Percentiles rank a stretch among this genome's conserved stretches.
Conservation (phyloP, 345 rosid genomes). For the Lumnitzera racemosa region DNA sequence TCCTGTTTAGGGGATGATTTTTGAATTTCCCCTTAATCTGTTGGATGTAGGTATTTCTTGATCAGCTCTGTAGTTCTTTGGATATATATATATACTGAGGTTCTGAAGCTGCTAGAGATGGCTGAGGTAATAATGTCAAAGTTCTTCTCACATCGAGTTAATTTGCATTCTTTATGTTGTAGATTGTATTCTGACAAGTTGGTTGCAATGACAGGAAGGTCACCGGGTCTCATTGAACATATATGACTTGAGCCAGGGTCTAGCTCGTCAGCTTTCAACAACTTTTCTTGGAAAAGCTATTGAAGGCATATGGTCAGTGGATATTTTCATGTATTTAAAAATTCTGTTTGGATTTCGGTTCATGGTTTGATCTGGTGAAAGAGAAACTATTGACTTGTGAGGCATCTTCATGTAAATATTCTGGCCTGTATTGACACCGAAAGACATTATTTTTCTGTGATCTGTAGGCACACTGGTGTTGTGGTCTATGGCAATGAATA, state of each 20-base stretch:
- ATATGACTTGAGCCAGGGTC: slow-evolving; percentile 89
- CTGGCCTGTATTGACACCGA: background rate
- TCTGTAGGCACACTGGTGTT: slow-evolving; percentile 83
- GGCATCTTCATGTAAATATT: background rate
- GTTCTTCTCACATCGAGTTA: background rate
- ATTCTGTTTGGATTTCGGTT: background rate
- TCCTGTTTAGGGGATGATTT: no score
- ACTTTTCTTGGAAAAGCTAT: slow-evolving; percentile 73
- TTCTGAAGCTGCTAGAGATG: slow-evolving; percentile 23
- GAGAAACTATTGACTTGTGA: background rate
- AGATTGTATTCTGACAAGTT: background rate
- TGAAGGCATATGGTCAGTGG: slow-evolving; percentile 86
- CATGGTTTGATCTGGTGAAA: background rate
- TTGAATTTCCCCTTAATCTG: no score
- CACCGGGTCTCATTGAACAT: slow-evolving; percentile 64
- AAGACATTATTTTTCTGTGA: background rate
- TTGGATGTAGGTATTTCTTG: no score
- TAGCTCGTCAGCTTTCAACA: slow-evolving; percentile 81
- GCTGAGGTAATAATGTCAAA: slow-evolving; percentile 49
- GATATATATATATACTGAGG: no score
- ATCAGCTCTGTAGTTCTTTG: no score
- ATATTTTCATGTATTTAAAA: background rate
- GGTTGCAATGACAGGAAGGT: slow-evolving; percentile 53
- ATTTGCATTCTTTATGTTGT: background rate
- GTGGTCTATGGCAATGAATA: slow-evolving; percentile 81